Evolutionary conservation across 352 stramenopile genomes (phyloP).

Genomic region (Thalassiosira pacifica): DNA sequence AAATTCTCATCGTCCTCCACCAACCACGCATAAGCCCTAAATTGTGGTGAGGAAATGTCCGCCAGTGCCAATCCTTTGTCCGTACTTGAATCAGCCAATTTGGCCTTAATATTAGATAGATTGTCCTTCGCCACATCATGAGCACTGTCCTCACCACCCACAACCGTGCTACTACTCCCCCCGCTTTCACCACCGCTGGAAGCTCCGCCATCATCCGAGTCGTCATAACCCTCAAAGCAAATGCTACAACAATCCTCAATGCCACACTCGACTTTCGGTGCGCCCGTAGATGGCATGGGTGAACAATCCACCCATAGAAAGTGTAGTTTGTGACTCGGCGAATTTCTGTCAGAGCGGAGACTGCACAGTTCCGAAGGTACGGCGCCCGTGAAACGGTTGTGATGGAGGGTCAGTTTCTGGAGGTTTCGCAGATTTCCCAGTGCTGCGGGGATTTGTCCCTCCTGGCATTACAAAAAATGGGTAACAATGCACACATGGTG

Average conservation of each 20-base stretch:
- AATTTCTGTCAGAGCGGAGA: slow-evolving; percentile 1
- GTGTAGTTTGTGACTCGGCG: slow-evolving; percentile 4
- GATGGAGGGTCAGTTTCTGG: slow-evolving; percentile 45
- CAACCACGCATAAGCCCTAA: slow-evolving; percentile 59
- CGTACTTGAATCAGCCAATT: slow-evolving; percentile 7
- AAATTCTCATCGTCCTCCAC: slow-evolving; percentile 29
- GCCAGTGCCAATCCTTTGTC: slow-evolving; percentile 34
- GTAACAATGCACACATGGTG: not conserved
- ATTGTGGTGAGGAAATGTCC: slow-evolving; percentile 52
- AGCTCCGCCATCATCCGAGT: slow-evolving; percentile 17
- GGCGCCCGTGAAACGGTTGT: slow-evolving; percentile 43
- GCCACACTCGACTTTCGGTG: slow-evolving; percentile 49
- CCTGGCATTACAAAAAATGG: slow-evolving; percentile 6
- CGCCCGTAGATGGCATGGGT: slow-evolving; percentile 19
- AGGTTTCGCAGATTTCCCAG: slow-evolving; percentile 24
- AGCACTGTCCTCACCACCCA: slow-evolving; percentile 26
- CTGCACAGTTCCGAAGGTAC: slow-evolving; percentile 39
- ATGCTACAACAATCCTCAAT: slow-evolving; percentile 58
- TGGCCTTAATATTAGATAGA: slow-evolving; percentile 28
- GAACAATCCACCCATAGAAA: slow-evolving; percentile 56
- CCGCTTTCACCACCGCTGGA: not conserved
- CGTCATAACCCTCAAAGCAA: slow-evolving; percentile 61
- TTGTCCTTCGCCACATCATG: slow-evolving; percentile 33
- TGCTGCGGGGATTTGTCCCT: slow-evolving; percentile 26
- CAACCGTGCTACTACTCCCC: not conserved